Conservation (phyloP, 345 rosid genomes). For the Sisymbrium altissimum region DNA sequence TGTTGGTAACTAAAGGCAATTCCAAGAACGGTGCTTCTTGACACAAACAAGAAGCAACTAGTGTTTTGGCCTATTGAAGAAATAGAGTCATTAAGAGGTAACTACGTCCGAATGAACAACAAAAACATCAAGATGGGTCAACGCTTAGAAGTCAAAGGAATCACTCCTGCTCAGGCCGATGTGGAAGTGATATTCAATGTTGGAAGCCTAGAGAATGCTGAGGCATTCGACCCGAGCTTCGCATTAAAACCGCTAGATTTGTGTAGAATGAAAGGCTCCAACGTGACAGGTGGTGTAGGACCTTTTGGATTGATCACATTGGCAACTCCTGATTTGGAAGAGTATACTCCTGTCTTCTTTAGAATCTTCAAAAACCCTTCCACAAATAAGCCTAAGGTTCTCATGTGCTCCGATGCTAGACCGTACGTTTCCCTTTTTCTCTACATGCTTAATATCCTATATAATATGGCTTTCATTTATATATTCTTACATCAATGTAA, state of each 20-base stretch:
- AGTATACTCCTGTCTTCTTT: constrained; percentile 79
- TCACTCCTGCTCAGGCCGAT: constrained; percentile 80
- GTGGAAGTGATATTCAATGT: constrained; percentile 68
- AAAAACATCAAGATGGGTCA: constrained; percentile 41
- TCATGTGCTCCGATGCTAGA: constrained; percentile 81
- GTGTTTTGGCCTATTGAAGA: constrained; percentile 77
- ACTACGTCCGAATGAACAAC: constrained; percentile 33
- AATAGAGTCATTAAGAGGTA: constrained; percentile 44
- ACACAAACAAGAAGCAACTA: constrained; percentile 52
- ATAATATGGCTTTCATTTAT: neutral
- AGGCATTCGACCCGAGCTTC: constrained; percentile 54
- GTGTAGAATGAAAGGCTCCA: constrained; percentile 48
- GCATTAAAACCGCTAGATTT: constrained; percentile 44
- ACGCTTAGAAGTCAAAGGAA: constrained; percentile 52
- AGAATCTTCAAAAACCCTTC: constrained; percentile 52
- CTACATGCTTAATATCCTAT: too few species aligned
- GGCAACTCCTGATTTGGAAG: constrained; percentile 60
- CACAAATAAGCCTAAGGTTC: constrained; percentile 41
- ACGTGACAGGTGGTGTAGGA: constrained; percentile 60
- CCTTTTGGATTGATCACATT: constrained; percentile 81
- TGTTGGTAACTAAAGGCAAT: constrained; percentile 28
- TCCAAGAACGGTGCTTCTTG: constrained; percentile 73
- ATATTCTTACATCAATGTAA: neutral
- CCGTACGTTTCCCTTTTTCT: constrained; percentile 37
- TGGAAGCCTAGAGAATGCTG: constrained; percentile 52